Evolutionary conservation across 176 grass and related monocot species (phyloP).

Genomic region (Neostapfia colusana): DNA sequence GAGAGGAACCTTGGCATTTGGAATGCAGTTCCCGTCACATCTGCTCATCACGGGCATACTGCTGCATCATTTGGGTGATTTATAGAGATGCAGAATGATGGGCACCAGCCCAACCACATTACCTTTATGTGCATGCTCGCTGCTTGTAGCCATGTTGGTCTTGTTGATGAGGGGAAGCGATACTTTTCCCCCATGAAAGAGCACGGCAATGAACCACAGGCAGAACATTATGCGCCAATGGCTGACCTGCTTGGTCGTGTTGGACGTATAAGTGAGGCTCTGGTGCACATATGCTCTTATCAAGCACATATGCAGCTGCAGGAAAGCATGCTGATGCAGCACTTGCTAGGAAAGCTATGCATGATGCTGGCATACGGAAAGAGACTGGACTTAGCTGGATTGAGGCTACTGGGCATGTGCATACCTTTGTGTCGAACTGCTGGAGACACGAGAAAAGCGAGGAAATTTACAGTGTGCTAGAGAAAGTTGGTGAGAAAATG

Average conservation of each 20-base stretch:
- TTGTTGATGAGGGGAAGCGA: constrained; percentile 66
- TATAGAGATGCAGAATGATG: constrained; percentile 59
- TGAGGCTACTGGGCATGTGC: constrained; percentile 70
- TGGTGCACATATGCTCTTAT: constrained; percentile 80
- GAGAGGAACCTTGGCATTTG: constrained; percentile 76
- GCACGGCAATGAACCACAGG: constrained; percentile 46
- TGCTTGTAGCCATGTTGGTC: constrained; percentile 79
- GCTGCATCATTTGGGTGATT: constrained; percentile 54
- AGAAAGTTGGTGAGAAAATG: constrained; percentile 78
- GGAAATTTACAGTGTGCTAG: constrained; percentile 69
- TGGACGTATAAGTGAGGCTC: constrained; percentile 75
- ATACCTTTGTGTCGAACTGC: constrained; percentile 83
- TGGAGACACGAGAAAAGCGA: constrained; percentile 60
- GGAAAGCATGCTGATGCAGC: constrained; percentile 78
- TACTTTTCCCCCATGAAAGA: constrained; percentile 72
- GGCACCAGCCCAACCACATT: constrained; percentile 69
- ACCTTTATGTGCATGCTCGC: constrained; percentile 84
- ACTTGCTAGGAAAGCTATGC: constrained; percentile 80
- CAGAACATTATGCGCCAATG: constrained; percentile 84
- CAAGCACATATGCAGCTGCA: constrained; percentile 71
- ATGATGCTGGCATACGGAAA: constrained; percentile 78
- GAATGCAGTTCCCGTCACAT: constrained; percentile 79
- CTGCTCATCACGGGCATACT: constrained; percentile 79
- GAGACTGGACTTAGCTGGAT: constrained; percentile 92
- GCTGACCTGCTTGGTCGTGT: constrained; percentile 84